Conservation (phyloP, 2,329 filamentous ascomycete genomes). For the Ascochyta koolunga region DNA sequence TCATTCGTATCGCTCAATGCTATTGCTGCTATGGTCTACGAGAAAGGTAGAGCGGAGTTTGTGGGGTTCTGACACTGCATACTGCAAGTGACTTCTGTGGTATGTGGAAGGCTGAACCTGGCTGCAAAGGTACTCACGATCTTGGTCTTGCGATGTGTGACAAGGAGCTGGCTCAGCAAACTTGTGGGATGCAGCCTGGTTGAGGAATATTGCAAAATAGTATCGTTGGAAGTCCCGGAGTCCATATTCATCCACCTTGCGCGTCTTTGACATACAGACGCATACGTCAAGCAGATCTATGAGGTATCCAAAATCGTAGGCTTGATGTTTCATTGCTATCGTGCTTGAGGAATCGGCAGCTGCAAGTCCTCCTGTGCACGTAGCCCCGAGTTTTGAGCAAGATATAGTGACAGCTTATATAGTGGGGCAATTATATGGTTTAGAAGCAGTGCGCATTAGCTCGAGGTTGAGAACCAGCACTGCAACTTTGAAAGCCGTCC, state of each 20-base stretch:
- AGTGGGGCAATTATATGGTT: neutral
- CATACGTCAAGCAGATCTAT: neutral
- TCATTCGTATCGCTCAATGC: too few species aligned
- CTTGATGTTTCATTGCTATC: neutral
- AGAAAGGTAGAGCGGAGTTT: neutral
- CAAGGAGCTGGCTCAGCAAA: neutral
- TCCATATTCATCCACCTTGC: neutral
- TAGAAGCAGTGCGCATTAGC: neutral
- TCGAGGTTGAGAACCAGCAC: neutral
- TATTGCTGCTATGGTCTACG: too few species aligned
- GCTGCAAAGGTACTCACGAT: neutral
- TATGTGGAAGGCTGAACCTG: neutral
- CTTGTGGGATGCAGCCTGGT: neutral
- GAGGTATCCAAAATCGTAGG: neutral
- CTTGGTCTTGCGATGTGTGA: neutral
- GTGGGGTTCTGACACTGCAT: neutral
- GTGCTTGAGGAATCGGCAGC: neutral
- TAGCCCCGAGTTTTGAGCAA: too few species aligned
- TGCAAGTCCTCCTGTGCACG: neutral
- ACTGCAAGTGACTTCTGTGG: neutral
- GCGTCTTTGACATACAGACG: neutral
- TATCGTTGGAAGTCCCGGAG: neutral
- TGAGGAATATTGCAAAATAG: neutral
- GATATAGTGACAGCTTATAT: neutral
- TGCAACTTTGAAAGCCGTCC: neutral